Evolutionary conservation across 495 filamentous ascomycete species (phyloP).

Genomic region (Lasiosphaeris hirsuta): DNA sequence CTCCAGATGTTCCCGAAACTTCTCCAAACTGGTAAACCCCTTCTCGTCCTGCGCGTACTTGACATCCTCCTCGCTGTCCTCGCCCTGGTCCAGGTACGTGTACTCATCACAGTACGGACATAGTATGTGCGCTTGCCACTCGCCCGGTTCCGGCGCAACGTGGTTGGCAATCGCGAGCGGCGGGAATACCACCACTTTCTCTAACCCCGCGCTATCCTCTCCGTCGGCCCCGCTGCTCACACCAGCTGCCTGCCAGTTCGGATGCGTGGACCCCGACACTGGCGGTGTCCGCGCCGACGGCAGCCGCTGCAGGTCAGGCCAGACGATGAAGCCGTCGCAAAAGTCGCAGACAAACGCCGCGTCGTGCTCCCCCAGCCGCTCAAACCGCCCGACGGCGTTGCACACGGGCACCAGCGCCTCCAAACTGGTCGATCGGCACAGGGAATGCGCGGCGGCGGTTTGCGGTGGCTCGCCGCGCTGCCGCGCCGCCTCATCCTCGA

Average conservation of each 20-base stretch:
- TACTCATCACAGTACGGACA: slow-evolving; percentile 50
- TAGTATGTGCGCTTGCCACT: slow-evolving; percentile 40
- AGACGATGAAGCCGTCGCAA: slow-evolving; percentile 48
- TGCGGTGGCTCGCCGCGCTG: slow-evolving; percentile 6
- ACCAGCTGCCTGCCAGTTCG: slow-evolving; percentile 30
- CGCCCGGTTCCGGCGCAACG: slow-evolving; percentile 37
- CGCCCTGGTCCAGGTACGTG: slow-evolving; percentile 44
- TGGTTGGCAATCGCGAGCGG: slow-evolving; percentile 50
- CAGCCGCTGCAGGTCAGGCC: slow-evolving; percentile 42
- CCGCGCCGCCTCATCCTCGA: not conserved
- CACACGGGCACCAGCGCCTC: slow-evolving; percentile 38
- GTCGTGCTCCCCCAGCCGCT: slow-evolving; percentile 39
- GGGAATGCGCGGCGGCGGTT: not conserved
- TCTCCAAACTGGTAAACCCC: slow-evolving; percentile 38
- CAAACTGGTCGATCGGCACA: slow-evolving; percentile 17
- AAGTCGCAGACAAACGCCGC: slow-evolving; percentile 50
- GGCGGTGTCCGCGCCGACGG: slow-evolving; percentile 33
- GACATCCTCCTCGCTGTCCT: slow-evolving; percentile 40
- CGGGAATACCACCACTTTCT: slow-evolving; percentile 45
- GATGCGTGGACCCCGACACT: slow-evolving; percentile 20
- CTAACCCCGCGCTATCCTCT: not conserved
- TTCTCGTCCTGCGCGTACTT: slow-evolving; percentile 40
- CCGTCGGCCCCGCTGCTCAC: not conserved
- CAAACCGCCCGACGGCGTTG: slow-evolving; percentile 40
- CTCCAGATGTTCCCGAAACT: slow-evolving; percentile 45